phyloP scores from a whole-genome alignment of 2,329 filamentous ascomycete genomes.

The Fusarium sp. region DNA sequence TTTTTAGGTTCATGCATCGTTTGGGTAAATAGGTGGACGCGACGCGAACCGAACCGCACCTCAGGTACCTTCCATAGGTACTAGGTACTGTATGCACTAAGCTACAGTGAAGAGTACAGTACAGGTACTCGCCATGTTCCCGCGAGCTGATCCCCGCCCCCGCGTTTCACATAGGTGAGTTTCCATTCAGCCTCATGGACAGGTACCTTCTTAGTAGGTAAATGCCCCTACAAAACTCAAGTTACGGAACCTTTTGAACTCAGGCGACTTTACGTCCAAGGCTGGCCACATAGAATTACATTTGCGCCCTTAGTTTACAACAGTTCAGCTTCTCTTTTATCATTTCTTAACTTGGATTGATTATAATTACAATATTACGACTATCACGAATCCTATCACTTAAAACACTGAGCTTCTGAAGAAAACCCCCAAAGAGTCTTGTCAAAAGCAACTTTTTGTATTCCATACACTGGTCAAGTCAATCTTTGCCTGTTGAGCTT shows the following conservation, averaged over 20 bases:
- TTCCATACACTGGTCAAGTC: conserved; percentile 43
- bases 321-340: background rate
- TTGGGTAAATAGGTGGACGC: conserved; percentile 35
- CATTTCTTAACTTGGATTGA: background rate
- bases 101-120: no score
- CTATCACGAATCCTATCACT: conserved; percentile 8
- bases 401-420: background rate
- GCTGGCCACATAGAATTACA: background rate
- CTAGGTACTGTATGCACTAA: no score
- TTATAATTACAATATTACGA: background rate
- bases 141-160: conserved; percentile 34
- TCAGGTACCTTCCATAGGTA: no score
- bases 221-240: no score
- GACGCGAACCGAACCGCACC: conserved; percentile 43
- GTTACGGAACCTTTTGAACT: no score
- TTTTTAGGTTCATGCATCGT: conserved; percentile 11
- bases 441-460: conserved; percentile 43
- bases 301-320: background rate
- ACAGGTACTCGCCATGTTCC: background rate
- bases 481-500: conserved; percentile 41
- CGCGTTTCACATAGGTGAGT: conserved; percentile 34
- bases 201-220: no score
- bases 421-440: conserved; percentile 1
- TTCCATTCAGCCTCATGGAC: conserved; percentile 12
- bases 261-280: no score